phyloP scores from a whole-genome alignment of 306 rosid species.

The peach (Prunus persica) region DNA sequence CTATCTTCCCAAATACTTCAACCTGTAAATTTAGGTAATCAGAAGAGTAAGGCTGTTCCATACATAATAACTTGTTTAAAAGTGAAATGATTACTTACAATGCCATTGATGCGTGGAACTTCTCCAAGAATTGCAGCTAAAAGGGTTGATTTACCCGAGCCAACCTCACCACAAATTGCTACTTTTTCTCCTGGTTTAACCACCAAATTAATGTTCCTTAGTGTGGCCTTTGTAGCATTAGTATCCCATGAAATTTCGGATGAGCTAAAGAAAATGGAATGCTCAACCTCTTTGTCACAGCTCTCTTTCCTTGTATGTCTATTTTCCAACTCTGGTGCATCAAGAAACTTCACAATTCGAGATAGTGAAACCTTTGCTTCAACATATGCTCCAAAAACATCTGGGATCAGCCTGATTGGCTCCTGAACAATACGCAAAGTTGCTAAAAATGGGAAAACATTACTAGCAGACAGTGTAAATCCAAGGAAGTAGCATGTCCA shows the following conservation, averaged over 20 bases:
- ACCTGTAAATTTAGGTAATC: no score
- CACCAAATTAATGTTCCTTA: slow-evolving; percentile 22
- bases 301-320: slow-evolving; percentile 2
- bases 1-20: slow-evolving; percentile 33
- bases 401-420: slow-evolving; percentile 28
- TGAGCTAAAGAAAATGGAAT: slow-evolving; percentile 5
- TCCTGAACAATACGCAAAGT: slow-evolving; percentile 33
- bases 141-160: slow-evolving; percentile 34
- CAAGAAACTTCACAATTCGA: slow-evolving; percentile 29
- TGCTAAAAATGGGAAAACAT: slow-evolving; percentile 31
- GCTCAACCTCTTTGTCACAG: slow-evolving; percentile 6
- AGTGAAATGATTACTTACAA: slow-evolving; percentile 20
- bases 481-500: slow-evolving; percentile 36
- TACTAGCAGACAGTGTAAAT: slow-evolving; percentile 16
- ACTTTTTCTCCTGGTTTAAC: slow-evolving; percentile 25
- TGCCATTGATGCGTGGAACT: slow-evolving; percentile 24
- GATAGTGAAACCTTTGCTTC: slow-evolving; percentile 29
- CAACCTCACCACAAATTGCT: slow-evolving; percentile 41
- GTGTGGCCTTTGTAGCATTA: slow-evolving; percentile 13
- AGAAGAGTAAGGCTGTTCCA: not conserved
- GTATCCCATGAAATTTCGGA: slow-evolving; percentile 29
- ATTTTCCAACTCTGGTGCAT: slow-evolving; percentile 26
- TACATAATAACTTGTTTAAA: not conserved
- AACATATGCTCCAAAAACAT: slow-evolving; percentile 25
- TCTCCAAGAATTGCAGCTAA: slow-evolving; percentile 34